Evolutionary conservation across 106 monocot species (phyloP), one percentile per base, ranked within the genome.

Genomic region (Acorus gramineus): DNA sequence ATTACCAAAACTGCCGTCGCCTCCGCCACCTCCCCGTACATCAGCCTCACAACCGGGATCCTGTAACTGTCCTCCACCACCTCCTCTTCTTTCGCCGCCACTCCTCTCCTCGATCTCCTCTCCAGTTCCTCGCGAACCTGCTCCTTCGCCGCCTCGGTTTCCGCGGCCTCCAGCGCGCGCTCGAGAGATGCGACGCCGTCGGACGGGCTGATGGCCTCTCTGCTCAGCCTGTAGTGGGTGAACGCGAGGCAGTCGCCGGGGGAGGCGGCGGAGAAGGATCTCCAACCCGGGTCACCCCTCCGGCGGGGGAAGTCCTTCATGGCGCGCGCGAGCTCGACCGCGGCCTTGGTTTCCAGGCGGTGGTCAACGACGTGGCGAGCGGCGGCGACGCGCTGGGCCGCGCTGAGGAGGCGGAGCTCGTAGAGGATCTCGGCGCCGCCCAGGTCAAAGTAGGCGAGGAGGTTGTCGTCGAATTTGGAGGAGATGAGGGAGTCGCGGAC

Each of bases 231-330:
- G 63, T 84, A 95, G 53, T 82, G 47, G 61, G 78, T 76, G 80
- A 60, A 95, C 8, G 95, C 86, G 47, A 95, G 80, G 73, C 95
- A 90, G 48, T 95, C 95, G 6, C 73, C 82, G 2, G 95, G 94
- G 5, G 79, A 80, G 2, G 55, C 73, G 1, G 47, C 62, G 8
- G 68, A 63, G 82, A 95, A 95, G 75, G 42, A 59, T 6, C 72
- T 78, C 95, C 90, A 90, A 2, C 84, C 82, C 3, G 52, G n/a
- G 6, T 89, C 94, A 1, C 80, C 84, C 4, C 80, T 46, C 43
- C 95, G 77, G 7, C 78, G 74, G 9, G 87, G 80, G 69, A 95
- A 90, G 61, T 90, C 83, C 65, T 83, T 82, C 11, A 90, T 56
- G 56, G 90, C 70, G 5, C 87, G 78, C 51, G 90, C 82, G 11